Evolutionary conservation across 768 basidiomycete species (phyloP), one percentile per base, ranked within the genome.

Genomic region (Candolleomyces aberdarensis): DNA sequence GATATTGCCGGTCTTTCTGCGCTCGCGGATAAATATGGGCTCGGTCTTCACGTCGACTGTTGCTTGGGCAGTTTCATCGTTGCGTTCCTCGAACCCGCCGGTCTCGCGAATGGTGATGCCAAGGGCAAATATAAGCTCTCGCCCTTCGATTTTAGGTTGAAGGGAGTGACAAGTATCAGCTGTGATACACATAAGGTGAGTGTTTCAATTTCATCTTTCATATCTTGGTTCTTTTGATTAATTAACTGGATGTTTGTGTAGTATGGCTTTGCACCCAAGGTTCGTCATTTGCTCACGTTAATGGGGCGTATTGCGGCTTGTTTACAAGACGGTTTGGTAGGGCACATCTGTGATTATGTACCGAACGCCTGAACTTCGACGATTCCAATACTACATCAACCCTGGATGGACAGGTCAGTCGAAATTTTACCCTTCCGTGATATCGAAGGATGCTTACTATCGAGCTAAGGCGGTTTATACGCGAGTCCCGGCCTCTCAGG

Each of bases 341-440:
- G 96, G 89, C 56, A 87, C 91, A 13, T 97, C 95, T 15, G 93
- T 97, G 46, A 87, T 98, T 67, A 97, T 98, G 95, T 98, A 97
- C 75, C 85, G 88, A 17, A 80, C 87, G 43, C 80, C 87, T 29
- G 85, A 88, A 51, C 79, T 97, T 7, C 84, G 94, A 58, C 77
- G 80, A 65, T 84, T 87, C 69, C 95, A 96, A 70, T 97, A 96
- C 77, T 96, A 94, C 65, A 80, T 96, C 48, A 86, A 85, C 64
- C 84, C 94, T 3, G 73, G 79, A 50, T 97, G 94, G 94, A 75
- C 86, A 19, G 92, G 90, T 83, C 66, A 56, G 78, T 70, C 40
- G 36, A 36, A 36, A 6, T 20, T 51, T 48, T 32, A n/a, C 31
- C 49, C 48, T 48, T 48, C 41, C 19, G 59, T 32, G 15, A 8